phyloP scores from a whole-genome alignment of 2,329 filamentous ascomycete species.

The Fusarium setosum region DNA sequence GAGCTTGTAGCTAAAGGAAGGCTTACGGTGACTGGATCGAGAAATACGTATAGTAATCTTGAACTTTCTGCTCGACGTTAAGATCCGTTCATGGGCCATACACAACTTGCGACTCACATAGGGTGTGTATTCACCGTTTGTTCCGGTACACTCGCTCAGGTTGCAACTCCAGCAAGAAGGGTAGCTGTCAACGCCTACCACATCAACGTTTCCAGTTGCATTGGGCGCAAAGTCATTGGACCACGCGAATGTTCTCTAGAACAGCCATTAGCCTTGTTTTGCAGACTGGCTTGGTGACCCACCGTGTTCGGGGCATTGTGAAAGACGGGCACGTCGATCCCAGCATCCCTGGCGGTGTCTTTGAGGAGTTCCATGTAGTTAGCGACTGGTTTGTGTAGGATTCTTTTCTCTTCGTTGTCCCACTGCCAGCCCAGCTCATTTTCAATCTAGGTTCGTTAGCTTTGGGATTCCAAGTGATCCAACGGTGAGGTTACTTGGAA shows the following conservation, averaged over 20 bases:
- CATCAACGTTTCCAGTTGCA: constrained; percentile 66
- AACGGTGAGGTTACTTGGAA: constrained; percentile 48
- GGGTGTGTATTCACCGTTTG: constrained; percentile 68
- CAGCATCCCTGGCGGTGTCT: constrained; percentile 62
- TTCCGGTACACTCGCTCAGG: constrained; percentile 68
- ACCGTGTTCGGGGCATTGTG: constrained; percentile 70
- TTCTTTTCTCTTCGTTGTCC: constrained; percentile 53
- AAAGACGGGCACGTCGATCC: constrained; percentile 68
- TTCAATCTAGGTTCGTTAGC: constrained; percentile 54
- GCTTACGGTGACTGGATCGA: constrained; percentile 34
- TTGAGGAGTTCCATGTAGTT: constrained; percentile 70
- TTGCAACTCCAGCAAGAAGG: constrained; percentile 73
- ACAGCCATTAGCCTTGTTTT: constrained; percentile 32
- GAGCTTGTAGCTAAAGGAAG: not conserved
- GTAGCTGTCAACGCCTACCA: constrained; percentile 63
- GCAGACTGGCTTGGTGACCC: constrained; percentile 29
- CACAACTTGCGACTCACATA: constrained; percentile 58
- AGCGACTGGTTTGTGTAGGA: constrained; percentile 59
- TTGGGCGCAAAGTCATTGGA: constrained; percentile 66
- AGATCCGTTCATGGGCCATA: not conserved
- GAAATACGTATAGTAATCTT: constrained; percentile 48
- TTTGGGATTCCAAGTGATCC: not conserved
- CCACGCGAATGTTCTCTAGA: constrained; percentile 58
- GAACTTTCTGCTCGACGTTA: constrained; percentile 15
- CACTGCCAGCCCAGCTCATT: constrained; percentile 64